Evolutionary conservation across 1,139 yeast species (phyloP).

Genomic region (Ashbya aceris): DNA sequence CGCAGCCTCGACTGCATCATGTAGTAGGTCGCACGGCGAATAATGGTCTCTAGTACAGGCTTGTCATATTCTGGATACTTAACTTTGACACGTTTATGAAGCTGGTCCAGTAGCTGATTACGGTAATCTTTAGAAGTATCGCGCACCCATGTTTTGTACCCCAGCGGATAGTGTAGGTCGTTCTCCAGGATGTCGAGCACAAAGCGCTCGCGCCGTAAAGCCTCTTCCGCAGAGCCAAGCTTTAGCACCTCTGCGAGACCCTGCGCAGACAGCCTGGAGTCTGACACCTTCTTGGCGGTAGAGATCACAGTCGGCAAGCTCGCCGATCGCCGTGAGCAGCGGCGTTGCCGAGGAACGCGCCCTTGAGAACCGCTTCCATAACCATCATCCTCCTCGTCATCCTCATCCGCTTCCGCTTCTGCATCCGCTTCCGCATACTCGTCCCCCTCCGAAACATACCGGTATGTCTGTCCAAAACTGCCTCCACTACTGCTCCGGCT

Average conservation of each 20-base stretch:
- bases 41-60: slow-evolving; percentile 53
- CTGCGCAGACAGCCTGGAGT: slow-evolving; percentile 49
- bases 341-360: slow-evolving; percentile 5
- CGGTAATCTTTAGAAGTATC: slow-evolving; percentile 55
- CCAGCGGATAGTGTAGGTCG: slow-evolving; percentile 58
- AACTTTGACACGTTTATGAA: slow-evolving; percentile 39
- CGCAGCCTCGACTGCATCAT: slow-evolving; percentile 74
- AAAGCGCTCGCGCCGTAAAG: slow-evolving; percentile 49
- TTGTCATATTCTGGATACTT: slow-evolving; percentile 47
- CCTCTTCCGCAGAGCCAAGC: slow-evolving; percentile 45
- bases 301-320: slow-evolving; percentile 6
- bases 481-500: slow-evolving; percentile 2
- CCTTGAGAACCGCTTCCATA: slow-evolving; percentile 2
- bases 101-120: slow-evolving; percentile 38
- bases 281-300: slow-evolving; percentile 34
- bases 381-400: slow-evolving; percentile 4
- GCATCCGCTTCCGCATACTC: slow-evolving; percentile 4
- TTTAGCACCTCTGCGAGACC: slow-evolving; percentile 47
- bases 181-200: slow-evolving; percentile 49
- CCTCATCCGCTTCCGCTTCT: slow-evolving; percentile 1
- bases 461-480: background rate
- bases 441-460: background rate
- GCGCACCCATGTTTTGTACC: slow-evolving; percentile 73
- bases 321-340: slow-evolving; percentile 8
- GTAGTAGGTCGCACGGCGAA: slow-evolving; percentile 71